Evolutionary conservation across 2,329 filamentous ascomycete genomes (phyloP), one percentile per base, ranked within the genome.

Genomic region (Leptodontidium sp.): DNA sequence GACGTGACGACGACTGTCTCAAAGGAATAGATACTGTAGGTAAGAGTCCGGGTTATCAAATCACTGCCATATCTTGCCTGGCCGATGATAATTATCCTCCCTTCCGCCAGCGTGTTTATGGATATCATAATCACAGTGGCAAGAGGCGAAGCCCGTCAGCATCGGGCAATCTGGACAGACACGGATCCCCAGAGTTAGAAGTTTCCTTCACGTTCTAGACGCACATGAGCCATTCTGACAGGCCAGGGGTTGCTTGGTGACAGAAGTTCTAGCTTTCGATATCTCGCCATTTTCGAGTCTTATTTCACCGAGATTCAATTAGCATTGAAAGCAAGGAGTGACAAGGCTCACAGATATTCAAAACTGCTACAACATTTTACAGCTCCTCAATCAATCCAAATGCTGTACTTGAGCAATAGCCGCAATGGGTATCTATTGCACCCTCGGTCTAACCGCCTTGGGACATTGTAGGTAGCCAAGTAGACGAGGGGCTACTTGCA

Each of bases 1-100:
- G 40, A 50, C 47, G 61, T 47, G 40, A 61, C 61, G 29, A n/a
- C 32, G 21, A 52, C 17, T 63, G 61, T 63, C 9, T 63, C 59
- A 62, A 49, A 26, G 3, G 45, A 9, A 45, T 4, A 14, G 7
- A 59, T n/a, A 21, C 21, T 21, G 21, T 21, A 9, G 7, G 12
- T 53, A 1, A 4, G 29, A 32, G 29, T 32, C 29, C 29, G 29
- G 29, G 3, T 32, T 32, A 32, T 32, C 4, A 4, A 32, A 32
- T 32, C 29, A 32, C 29, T 32, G 29, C 29, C 29, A 32, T 32
- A 14, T 58, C 1, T 40, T 15, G n/a, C 17, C 17, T 32, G 53
- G n/a, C 53, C 11, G 53, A 58, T 40, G 53, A 38, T 11, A 4
- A 38, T 24, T 12, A 58, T 40, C 17, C 32, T 21, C 7, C 24